These are phyloP conservation scores for Scheffersomyces amazonensis DNA, from an alignment of 805 yeast genomes.

Conservation along the genomic window DNA sequence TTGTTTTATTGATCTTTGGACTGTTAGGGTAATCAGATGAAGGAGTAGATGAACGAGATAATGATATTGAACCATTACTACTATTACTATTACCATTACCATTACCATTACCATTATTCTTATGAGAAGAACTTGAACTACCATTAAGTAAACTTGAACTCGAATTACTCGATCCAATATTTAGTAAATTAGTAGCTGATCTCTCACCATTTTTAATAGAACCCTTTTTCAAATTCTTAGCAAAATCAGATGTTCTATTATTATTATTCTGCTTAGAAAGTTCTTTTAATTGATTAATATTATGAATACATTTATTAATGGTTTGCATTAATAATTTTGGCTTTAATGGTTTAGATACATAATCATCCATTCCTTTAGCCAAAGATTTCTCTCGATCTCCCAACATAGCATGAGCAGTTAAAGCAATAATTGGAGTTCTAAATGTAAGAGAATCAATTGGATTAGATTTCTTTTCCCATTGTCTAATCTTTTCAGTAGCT, in stretches of 20 bases:
- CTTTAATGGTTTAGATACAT: constrained; percentile 82
- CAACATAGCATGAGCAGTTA: constrained; percentile 92
- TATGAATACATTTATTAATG: constrained; percentile 77
- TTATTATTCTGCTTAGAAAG: constrained; percentile 46
- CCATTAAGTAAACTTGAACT: constrained; percentile 1
- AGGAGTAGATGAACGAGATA: constrained; percentile 15
- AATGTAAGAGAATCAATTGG: constrained; percentile 68
- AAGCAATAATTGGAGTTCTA: constrained; percentile 83
- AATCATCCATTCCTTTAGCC: constrained; percentile 91
- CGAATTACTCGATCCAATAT: constrained; percentile 11
- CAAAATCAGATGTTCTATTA: constrained; percentile 44
- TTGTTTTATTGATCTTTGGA: constrained; percentile 22
- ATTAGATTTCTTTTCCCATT: constrained; percentile 80
- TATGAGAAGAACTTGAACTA: constrained; percentile 3
- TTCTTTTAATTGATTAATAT: constrained; percentile 60
- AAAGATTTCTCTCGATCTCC: constrained; percentile 86
- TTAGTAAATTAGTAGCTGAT: constrained; percentile 8
- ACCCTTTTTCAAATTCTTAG: constrained; percentile 40
- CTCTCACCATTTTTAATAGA: constrained; percentile 21
- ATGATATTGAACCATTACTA: constrained; percentile 3
- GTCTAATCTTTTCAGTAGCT: constrained; percentile 81
- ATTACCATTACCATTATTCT: constrained; percentile 7
- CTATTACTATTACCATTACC: constrained; percentile 8
- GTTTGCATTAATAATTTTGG: constrained; percentile 82
- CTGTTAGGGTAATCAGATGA: constrained; percentile 13